Percentiles rank a stretch among this genome's conserved stretches.
These are phyloP conservation scores for Trametes cubensis DNA, from an alignment of 768 basidiomycete species.

Conservation along the genomic window DNA sequence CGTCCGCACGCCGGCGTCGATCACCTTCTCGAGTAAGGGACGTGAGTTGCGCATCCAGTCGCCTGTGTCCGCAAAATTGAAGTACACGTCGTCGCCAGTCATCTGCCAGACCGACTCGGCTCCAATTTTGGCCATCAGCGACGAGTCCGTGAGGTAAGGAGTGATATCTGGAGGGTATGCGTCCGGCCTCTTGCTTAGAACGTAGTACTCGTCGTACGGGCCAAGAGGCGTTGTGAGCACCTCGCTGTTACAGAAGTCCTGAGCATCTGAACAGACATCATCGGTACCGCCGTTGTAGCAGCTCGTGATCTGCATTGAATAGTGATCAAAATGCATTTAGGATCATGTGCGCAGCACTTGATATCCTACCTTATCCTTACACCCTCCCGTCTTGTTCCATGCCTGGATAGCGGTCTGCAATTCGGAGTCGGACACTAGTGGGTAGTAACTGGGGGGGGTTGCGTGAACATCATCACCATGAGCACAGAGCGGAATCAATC, in stretches of 20 bases:
- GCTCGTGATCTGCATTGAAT: conserved; percentile 45
- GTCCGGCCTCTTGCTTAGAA: conserved; percentile 44
- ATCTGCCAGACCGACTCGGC: conserved; percentile 47
- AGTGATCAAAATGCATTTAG: background rate
- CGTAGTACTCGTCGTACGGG: conserved; percentile 59
- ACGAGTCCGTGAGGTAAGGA: conserved; percentile 33
- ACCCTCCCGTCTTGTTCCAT: conserved; percentile 49
- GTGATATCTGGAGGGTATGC: conserved; percentile 51
- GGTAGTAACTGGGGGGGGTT: conserved; percentile 43
- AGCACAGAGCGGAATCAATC: background rate
- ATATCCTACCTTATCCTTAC: conserved; percentile 47
- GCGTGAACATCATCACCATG: background rate
- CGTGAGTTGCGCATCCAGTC: conserved; percentile 60
- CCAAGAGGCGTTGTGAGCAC: conserved; percentile 57
- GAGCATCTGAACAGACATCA: conserved; percentile 57
- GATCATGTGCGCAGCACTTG: background rate
- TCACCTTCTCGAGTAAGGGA: conserved; percentile 57
- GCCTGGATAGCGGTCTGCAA: conserved; percentile 46
- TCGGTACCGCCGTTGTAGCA: conserved; percentile 54
- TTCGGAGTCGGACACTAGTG: conserved; percentile 48
- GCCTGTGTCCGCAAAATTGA: conserved; percentile 50
- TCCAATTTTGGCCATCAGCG: conserved; percentile 42
- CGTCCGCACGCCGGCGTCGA: conserved; percentile 58
- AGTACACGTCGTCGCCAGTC: conserved; percentile 45
- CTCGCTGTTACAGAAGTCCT: conserved; percentile 57